These are phyloP conservation scores for Rhodotorula sp. DNA, from an alignment of 1,284 basidiomycete genomes.

Conservation along the genomic window DNA sequence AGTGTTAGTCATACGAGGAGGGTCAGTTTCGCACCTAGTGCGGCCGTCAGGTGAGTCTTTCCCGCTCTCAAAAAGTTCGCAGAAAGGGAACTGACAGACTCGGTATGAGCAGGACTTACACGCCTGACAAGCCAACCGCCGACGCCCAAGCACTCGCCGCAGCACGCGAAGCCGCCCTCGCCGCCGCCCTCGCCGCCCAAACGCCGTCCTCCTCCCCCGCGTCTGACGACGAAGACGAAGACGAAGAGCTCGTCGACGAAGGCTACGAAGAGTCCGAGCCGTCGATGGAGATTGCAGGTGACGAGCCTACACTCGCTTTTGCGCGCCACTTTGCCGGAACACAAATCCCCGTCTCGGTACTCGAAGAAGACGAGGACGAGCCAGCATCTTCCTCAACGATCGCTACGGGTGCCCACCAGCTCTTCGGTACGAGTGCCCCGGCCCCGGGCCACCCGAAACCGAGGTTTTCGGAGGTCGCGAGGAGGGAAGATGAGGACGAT, in stretches of 20 bases:
- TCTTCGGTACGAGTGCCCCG: conserved; percentile 3
- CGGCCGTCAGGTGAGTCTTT: conserved; percentile 32
- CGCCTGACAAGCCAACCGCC: conserved; percentile 37
- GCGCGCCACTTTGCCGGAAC: conserved; percentile 38
- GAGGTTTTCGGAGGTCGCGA: conserved; percentile 25
- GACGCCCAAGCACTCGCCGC: conserved; percentile 35
- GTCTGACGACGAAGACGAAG: conserved; percentile 1
- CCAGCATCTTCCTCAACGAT: background rate
- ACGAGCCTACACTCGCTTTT: conserved; percentile 29
- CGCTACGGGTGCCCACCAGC: background rate
- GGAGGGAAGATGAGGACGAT: conserved; percentile 36
- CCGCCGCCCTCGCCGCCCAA: conserved; percentile 6
- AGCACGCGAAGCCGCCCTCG: conserved; percentile 14
- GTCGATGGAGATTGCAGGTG: conserved; percentile 36
- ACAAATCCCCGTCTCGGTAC: conserved; percentile 25
- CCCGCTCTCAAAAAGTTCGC: background rate
- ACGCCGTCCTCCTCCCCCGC: background rate
- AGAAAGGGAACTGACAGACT: no score
- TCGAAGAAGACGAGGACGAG: background rate
- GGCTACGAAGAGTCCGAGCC: conserved; percentile 13
- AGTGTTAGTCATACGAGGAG: conserved; percentile 23
- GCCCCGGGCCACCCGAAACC: background rate
- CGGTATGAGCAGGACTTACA: conserved; percentile 25
- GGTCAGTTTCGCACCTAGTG: conserved; percentile 37
- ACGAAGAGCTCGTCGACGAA: background rate